Evolutionary conservation across 305 asterid species (phyloP).

Genomic region (Fraxinus dipetala): DNA sequence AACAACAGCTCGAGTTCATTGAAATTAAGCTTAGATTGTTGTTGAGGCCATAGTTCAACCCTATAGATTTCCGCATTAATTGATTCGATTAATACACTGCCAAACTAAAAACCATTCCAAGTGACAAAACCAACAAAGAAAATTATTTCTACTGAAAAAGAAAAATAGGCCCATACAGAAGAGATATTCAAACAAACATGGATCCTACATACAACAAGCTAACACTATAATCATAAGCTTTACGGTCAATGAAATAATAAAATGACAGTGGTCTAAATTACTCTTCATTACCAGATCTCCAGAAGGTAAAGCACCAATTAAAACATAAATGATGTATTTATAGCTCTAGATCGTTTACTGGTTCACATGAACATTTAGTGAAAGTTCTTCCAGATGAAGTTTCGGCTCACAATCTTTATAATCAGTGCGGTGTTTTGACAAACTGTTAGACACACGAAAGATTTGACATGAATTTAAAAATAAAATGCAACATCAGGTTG

Average conservation of each 20-base stretch:
- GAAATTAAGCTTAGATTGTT: not conserved
- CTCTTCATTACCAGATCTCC: not conserved
- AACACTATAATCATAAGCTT: not conserved
- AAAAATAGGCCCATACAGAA: not conserved
- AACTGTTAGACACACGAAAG: not conserved
- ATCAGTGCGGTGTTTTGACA: not conserved
- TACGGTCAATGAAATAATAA: not conserved
- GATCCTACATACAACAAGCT: not conserved
- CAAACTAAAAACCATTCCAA: not conserved
- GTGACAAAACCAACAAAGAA: not conserved
- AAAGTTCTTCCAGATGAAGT: not conserved
- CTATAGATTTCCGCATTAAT: not conserved
- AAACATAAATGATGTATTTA: not conserved
- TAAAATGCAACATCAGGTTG: not conserved
- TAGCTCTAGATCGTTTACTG: not conserved
- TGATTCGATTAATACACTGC: not conserved
- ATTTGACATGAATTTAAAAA: not conserved
- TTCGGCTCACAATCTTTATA: not conserved
- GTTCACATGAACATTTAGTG: not conserved
- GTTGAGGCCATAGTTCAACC: not conserved
- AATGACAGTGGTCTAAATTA: not conserved
- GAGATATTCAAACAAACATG: not conserved
- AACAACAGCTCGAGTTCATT: not conserved
- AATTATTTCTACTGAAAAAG: not conserved
- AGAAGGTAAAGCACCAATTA: not conserved